These are phyloP conservation scores for Amanita thiersii DNA, from an alignment of 768 basidiomycete genomes.

Conservation along the genomic window DNA sequence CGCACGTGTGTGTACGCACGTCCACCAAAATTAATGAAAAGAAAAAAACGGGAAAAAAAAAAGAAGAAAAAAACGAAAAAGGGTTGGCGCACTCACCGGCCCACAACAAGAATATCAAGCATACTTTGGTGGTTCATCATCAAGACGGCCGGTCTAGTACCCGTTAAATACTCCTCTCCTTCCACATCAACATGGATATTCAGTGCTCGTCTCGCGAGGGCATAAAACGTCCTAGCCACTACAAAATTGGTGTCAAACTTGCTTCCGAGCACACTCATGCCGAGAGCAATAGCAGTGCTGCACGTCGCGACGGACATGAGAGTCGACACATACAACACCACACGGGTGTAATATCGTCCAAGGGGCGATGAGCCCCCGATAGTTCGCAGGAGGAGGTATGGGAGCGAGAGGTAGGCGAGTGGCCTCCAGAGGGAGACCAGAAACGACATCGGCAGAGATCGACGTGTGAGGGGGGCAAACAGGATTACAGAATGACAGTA, in stretches of 20 bases:
- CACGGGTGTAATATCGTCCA: constrained; percentile 65
- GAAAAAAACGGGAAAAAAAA: constrained; percentile 9
- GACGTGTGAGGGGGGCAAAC: neutral
- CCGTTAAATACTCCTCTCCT: constrained; percentile 68
- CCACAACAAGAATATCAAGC: constrained; percentile 79
- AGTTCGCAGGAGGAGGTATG: constrained; percentile 55
- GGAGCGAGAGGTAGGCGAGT: constrained; percentile 71
- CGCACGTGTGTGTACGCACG: neutral
- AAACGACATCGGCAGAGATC: constrained; percentile 48
- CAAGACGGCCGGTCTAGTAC: constrained; percentile 62
- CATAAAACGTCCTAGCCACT: constrained; percentile 81
- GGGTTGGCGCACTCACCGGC: constrained; percentile 43
- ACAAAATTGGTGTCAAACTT: constrained; percentile 75
- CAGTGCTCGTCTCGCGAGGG: constrained; percentile 50
- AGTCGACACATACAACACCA: constrained; percentile 65
- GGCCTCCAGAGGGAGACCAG: constrained; percentile 35
- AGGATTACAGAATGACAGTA: no score
- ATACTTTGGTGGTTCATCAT: constrained; percentile 93
- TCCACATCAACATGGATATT: constrained; percentile 73
- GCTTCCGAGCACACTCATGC: constrained; percentile 58
- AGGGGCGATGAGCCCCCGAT: constrained; percentile 46
- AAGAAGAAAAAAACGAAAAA: constrained; percentile 6
- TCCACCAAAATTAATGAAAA: no score
- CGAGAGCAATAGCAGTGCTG: constrained; percentile 61
- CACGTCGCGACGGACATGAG: constrained; percentile 64